A percentile compares a stretch with the other conserved stretches of the same genome.
These are phyloP conservation scores for Apiotrichum domesticum DNA, from an alignment of 1,284 basidiomycete genomes.

Conservation along the genomic window DNA sequence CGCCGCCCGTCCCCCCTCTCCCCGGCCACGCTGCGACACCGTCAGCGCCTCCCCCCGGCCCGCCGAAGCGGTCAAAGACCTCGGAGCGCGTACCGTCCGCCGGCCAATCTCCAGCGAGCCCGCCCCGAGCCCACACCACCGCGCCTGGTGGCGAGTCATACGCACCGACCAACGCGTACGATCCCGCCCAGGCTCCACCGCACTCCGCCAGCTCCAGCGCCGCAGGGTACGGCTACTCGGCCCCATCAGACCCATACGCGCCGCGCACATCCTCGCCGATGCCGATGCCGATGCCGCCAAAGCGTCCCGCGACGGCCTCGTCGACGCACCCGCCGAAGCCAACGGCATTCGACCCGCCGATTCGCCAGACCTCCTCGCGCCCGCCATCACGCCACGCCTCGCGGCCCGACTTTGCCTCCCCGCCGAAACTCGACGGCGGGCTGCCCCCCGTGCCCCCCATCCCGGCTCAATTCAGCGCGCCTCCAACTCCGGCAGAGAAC, in stretches of 20 bases:
- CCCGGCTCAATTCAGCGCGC: slow-evolving; percentile 3
- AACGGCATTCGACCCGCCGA: slow-evolving; percentile 29
- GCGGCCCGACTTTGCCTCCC: slow-evolving; percentile 8
- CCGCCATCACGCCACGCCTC: slow-evolving; percentile 11
- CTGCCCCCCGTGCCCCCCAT: slow-evolving; percentile 14
- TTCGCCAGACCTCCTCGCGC: slow-evolving; percentile 16
- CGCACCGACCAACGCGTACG: background rate
- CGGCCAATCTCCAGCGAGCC: background rate
- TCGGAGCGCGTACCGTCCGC: background rate
- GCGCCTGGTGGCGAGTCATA: background rate
- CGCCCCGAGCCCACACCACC: background rate
- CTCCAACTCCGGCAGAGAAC: background rate
- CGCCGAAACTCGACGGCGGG: background rate
- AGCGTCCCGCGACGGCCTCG: slow-evolving; percentile 10
- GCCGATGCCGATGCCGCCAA: background rate
- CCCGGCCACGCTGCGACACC: slow-evolving; percentile 2
- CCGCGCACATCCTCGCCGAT: background rate
- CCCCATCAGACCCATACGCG: background rate
- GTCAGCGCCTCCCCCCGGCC: slow-evolving; percentile 26
- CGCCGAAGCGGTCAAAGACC: slow-evolving; percentile 21
- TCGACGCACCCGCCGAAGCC: slow-evolving; percentile 9
- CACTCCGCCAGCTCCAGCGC: background rate
- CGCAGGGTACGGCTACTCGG: background rate
- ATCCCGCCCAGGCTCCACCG: background rate
- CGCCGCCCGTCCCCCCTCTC: slow-evolving; percentile 12